Evolutionary conservation across 768 basidiomycete species (phyloP).

Genomic region (Podaxis pistillaris): DNA sequence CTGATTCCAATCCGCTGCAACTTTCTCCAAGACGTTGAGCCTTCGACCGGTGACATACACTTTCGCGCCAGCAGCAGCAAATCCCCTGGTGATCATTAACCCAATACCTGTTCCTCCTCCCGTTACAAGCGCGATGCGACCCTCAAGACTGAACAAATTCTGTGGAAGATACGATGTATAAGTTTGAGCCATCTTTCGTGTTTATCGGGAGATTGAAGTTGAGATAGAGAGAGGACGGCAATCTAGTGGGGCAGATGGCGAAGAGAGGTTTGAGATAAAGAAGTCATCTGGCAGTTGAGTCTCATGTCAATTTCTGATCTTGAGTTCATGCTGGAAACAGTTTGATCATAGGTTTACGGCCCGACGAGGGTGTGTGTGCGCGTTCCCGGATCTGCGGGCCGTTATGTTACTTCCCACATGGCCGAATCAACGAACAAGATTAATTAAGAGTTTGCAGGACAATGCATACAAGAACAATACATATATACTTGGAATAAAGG

Average conservation of each 20-base stretch:
- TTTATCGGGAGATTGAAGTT: neutral
- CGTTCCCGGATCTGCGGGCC: neutral
- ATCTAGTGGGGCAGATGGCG: neutral
- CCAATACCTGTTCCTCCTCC: slow-evolving; percentile 56
- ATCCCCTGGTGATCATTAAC: slow-evolving; percentile 66
- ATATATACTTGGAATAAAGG: neutral
- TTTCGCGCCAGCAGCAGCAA: slow-evolving; percentile 76
- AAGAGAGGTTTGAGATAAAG: neutral
- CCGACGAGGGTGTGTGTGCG: neutral
- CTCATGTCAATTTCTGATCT: neutral
- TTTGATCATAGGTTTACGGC: neutral
- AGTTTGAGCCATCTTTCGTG: slow-evolving; percentile 14
- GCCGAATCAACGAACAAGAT: neutral
- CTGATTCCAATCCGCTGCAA: slow-evolving; percentile 46
- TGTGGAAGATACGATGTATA: slow-evolving; percentile 29
- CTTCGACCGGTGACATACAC: slow-evolving; percentile 80
- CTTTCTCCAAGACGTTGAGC: slow-evolving; percentile 58
- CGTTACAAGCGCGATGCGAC: slow-evolving; percentile 55
- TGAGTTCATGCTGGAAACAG: neutral
- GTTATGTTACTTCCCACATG: neutral
- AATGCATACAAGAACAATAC: neutral
- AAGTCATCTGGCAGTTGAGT: neutral
- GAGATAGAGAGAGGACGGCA: neutral
- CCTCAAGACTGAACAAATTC: slow-evolving; percentile 49
- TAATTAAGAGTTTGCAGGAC: neutral